Conservation (phyloP, 176 grass and related monocot species). For the Themeda triandra region DNA sequence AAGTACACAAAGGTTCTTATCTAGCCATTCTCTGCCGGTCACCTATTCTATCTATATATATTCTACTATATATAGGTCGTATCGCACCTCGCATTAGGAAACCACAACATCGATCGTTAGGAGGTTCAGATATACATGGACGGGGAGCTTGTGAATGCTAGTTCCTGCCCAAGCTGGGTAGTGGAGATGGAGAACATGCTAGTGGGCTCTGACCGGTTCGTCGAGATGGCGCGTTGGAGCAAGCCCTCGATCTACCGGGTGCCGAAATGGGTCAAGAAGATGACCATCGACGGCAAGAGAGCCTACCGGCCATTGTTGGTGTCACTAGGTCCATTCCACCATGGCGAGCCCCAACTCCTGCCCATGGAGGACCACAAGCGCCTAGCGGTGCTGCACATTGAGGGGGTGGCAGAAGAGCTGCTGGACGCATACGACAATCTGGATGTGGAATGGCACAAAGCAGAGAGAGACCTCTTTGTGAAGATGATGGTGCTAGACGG, state of each 20-base stretch:
- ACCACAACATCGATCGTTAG: too few relatives aligned
- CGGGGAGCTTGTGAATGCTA: too few relatives aligned
- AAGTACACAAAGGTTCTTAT: too few relatives aligned
- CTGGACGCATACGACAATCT: slow-evolving; percentile 18
- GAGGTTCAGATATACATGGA: too few relatives aligned
- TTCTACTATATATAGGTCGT: too few relatives aligned
- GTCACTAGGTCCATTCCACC: slow-evolving; percentile 58
- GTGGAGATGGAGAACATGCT: too few relatives aligned
- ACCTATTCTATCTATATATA: too few relatives aligned
- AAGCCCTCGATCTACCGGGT: slow-evolving; percentile 37
- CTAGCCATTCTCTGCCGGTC: too few relatives aligned
- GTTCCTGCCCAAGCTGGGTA: slow-evolving; percentile 12
- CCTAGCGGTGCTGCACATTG: slow-evolving; percentile 23
- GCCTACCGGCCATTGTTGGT: slow-evolving; percentile 37
- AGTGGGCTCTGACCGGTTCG: not conserved
- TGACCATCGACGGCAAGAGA: not conserved
- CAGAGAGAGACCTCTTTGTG: slow-evolving; percentile 9
- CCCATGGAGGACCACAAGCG: slow-evolving; percentile 38
- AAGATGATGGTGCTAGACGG: slow-evolving; percentile 53
- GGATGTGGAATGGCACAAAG: slow-evolving; percentile 8
- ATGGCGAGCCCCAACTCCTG: not conserved
- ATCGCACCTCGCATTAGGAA: too few relatives aligned
- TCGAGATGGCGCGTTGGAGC: slow-evolving; percentile 32
- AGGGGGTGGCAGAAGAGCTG: not conserved
- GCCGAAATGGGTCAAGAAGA: slow-evolving; percentile 28